These are phyloP conservation scores for Fusarium sp. DNA, from an alignment of 2,329 filamentous ascomycete species.

Conservation along the genomic window DNA sequence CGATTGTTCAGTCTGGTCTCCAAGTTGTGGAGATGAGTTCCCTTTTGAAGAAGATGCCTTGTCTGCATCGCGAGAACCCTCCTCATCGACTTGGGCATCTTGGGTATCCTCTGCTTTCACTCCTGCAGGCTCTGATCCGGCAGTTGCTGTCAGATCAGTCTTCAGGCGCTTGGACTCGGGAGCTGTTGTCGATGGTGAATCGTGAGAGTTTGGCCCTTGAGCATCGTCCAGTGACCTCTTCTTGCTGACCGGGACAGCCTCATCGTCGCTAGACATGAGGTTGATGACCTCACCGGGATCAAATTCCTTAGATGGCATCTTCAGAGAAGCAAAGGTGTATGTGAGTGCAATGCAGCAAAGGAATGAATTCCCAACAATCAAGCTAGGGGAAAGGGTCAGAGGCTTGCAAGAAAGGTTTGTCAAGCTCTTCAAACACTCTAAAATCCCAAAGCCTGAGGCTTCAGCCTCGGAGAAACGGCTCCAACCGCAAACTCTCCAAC, in stretches of 20 bases:
- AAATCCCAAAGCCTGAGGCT: background rate
- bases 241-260: conserved; percentile 30
- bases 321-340: background rate
- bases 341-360: background rate
- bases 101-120: conserved; percentile 36
- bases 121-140: conserved; percentile 1
- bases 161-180: conserved; percentile 40
- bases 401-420: background rate
- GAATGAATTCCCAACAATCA: background rate
- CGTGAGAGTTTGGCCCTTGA: conserved; percentile 13
- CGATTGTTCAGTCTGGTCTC: background rate
- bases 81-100: conserved; percentile 51
- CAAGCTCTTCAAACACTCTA: background rate
- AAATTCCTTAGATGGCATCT: conserved; percentile 34
- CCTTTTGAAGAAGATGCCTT: background rate
- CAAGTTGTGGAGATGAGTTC: background rate
- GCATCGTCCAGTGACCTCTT: conserved; percentile 47
- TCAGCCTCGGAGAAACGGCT: conserved; percentile 1
- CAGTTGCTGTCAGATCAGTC: conserved; percentile 10
- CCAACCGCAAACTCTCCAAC: conserved; percentile 15
- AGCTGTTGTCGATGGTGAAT: conserved; percentile 14
- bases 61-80: background rate
- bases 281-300: conserved; percentile 40
- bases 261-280: conserved; percentile 42
- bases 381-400: background rate